Evolutionary conservation across 768 basidiomycete species (phyloP).

Genomic region (Coprinopsis cinerea): DNA sequence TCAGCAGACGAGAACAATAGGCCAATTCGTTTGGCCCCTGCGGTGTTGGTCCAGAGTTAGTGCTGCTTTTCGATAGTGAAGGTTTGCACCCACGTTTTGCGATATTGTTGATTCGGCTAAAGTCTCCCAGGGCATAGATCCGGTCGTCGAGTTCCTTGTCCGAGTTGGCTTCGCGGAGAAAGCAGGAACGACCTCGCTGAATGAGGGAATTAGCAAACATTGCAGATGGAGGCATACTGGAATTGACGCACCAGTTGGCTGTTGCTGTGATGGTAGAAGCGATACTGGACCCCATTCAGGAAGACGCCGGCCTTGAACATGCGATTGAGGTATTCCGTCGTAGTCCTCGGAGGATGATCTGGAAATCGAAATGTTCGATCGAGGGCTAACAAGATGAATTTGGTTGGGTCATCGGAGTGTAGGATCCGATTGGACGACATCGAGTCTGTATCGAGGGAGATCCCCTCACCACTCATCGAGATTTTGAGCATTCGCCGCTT

Average conservation of each 20-base stretch:
- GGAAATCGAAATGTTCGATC: conserved; percentile 47
- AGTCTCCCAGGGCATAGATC: conserved; percentile 55
- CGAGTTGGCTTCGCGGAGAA: conserved; percentile 45
- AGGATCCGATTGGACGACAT: conserved; percentile 57
- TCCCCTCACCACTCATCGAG: neutral
- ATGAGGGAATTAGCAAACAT: neutral
- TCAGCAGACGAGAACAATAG: conserved; percentile 61
- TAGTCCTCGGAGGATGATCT: conserved; percentile 40
- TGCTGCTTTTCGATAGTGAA: neutral
- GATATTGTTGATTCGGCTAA: conserved; percentile 53
- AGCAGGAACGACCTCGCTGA: conserved; percentile 59
- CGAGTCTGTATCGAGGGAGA: conserved; percentile 11
- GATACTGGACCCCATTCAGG: conserved; percentile 54
- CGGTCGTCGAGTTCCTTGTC: conserved; percentile 54
- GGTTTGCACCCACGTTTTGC: conserved; percentile 52
- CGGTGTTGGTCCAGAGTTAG: too few relatives aligned
- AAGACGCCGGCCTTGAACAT: conserved; percentile 51
- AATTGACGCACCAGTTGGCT: conserved; percentile 49
- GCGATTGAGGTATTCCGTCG: conserved; percentile 50
- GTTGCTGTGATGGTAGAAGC: conserved; percentile 69
- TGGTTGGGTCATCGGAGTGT: conserved; percentile 46
- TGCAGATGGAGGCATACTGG: neutral
- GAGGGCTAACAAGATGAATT: conserved; percentile 54
- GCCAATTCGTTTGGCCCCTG: conserved; percentile 67
- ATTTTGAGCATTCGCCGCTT: conserved; percentile 5